Base-by-base conservation (phyloP, 2,329 filamentous ascomycete species). In the Ascochyta fabae region DNA sequence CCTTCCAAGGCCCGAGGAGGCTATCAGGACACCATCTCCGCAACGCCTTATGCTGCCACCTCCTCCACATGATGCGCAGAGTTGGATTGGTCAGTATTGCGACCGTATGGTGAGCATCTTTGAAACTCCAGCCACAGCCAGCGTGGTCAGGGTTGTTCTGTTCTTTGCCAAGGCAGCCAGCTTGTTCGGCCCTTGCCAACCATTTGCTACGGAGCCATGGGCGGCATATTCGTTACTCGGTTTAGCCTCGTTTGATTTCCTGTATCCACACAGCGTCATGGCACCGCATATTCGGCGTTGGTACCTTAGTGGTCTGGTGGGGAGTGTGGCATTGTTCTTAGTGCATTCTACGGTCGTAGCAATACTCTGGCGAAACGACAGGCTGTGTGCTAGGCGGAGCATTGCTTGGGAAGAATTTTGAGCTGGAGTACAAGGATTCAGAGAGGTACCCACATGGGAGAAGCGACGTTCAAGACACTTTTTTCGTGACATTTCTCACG, bases 121-220 rank as follows among this genome's bases (percentile, higher is more conserved):
- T 59, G 61, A 60, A 68, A 59, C 67, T 74, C 72, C 72, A 75
- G 61, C 59, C 6, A 62, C 69, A 9, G 57, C 68, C 26, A 57
- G 58, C 44, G 48, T 78, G 5, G 60, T 83, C 19, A 87, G 88
- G 43, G 75, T 91, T 3, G 65, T 74, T 1, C 64, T 93, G 1
- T 93, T 96, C 65, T 71, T 88, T 6, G 62, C 83, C 45, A 96
- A 96, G 73, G 76, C 92, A 8, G 76, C 83, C 12, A 85, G 86
- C 0, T 75, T 95, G 9, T 81, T 84, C 3, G 81, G 83, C 42
- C 84, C 88, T 0, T 96, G 92, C 72, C 86, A 86, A 71, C 92
- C 92, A 0, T 87, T 87, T 53, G 86, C 86, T 39, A 81, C 85
- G n/a, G 87, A 83, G 40, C 79, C 85, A 6, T 84, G 84, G 72